Conservation (phyloP, 2,329 filamentous ascomycete species). For the Cercospora zeina region DNA sequence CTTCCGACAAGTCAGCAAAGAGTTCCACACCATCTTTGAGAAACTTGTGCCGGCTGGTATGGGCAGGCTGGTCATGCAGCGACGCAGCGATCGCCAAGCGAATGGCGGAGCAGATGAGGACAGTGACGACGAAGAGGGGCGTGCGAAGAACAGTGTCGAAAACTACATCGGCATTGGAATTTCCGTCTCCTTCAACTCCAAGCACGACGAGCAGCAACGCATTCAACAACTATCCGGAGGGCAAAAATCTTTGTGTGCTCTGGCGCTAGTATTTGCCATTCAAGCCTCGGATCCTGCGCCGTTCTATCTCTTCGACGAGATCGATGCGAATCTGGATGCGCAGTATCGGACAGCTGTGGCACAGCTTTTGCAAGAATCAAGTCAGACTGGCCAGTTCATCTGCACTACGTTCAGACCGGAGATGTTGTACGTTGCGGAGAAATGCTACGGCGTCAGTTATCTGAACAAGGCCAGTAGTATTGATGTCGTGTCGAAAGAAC, state of each 20-base stretch:
- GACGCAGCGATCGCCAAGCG: slow-evolving; percentile 73
- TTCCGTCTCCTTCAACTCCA: slow-evolving; percentile 97
- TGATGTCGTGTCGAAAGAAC: slow-evolving; percentile 81
- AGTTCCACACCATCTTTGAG: slow-evolving; percentile 91
- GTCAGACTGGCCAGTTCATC: slow-evolving; percentile 74
- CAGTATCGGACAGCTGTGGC: slow-evolving; percentile 97
- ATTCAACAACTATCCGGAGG: slow-evolving; percentile 97
- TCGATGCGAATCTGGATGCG: slow-evolving; percentile 95
- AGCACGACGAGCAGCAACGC: slow-evolving; percentile 95
- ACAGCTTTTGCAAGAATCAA: slow-evolving; percentile 69
- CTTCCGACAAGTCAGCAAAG: slow-evolving; percentile 94
- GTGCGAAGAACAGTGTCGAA: slow-evolving; percentile 62
- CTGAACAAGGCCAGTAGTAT: slow-evolving; percentile 90
- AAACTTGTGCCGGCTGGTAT: slow-evolving; percentile 92
- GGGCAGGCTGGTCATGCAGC: slow-evolving; percentile 88
- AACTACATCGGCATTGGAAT: slow-evolving; percentile 97
- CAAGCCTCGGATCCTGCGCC: slow-evolving; percentile 96
- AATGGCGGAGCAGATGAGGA: slow-evolving; percentile 52
- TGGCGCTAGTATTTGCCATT: slow-evolving; percentile 98
- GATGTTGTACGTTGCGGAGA: slow-evolving; percentile 92
- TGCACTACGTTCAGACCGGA: slow-evolving; percentile 98
- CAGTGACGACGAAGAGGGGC: slow-evolving; percentile 59
- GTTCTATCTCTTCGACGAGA: slow-evolving; percentile 99
- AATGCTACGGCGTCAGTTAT: slow-evolving; percentile 96
- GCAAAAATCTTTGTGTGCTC: slow-evolving; percentile 90